Percentiles rank a stretch among this genome's conserved stretches.
Conservation (phyloP, 768 basidiomycete genomes). For the Hebeloma cylindrosporum region DNA sequence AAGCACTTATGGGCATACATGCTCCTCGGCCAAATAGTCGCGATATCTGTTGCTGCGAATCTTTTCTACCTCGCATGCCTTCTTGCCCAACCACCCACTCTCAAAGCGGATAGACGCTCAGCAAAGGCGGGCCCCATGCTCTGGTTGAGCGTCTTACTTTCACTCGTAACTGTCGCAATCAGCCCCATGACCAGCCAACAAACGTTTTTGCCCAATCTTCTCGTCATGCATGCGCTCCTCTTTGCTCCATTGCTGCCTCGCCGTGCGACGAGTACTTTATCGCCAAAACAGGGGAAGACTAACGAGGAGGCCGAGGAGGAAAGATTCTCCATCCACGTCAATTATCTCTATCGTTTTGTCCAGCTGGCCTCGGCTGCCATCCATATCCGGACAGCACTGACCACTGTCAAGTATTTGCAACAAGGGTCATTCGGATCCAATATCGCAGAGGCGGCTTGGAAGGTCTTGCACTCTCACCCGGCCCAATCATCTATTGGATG, state of each 20-base stretch:
- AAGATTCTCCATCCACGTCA: conserved; percentile 25
- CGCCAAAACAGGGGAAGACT: no score
- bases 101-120: conserved; percentile 5
- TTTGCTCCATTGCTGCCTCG: conserved; percentile 59
- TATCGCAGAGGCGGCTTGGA: conserved; percentile 33
- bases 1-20: conserved; percentile 65
- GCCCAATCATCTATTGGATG: conserved; percentile 66
- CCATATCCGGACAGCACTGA: conserved; percentile 34
- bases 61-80: conserved; percentile 58
- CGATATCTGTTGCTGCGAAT: conserved; percentile 64
- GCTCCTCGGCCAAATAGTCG: conserved; percentile 71
- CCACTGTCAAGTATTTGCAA: conserved; percentile 24
- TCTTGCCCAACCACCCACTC: conserved; percentile 31
- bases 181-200: conserved; percentile 42
- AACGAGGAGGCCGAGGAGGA: no score
- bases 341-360: conserved; percentile 38
- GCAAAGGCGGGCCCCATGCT: conserved; percentile 25
- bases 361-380: conserved; percentile 31
- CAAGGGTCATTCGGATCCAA: conserved; percentile 12
- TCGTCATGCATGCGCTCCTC: conserved; percentile 59
- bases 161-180: conserved; percentile 43
- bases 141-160: conserved; percentile 44
- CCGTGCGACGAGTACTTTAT: no score
- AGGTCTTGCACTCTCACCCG: conserved; percentile 48
- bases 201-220: conserved; percentile 57